Evolutionary conservation across 768 basidiomycete species (phyloP).

Genomic region (Panus rudis): DNA sequence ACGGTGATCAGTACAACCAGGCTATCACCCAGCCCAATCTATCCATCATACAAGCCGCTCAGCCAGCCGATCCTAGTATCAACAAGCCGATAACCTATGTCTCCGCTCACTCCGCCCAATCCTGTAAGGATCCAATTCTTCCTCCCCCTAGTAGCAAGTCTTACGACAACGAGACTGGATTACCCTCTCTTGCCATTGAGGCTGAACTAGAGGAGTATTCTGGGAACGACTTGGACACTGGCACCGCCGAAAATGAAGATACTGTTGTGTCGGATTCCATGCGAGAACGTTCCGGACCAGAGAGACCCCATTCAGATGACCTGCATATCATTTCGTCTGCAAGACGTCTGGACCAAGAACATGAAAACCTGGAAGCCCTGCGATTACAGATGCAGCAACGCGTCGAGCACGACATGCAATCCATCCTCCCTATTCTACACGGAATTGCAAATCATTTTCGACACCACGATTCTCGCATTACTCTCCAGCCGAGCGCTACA

Average conservation of each 20-base stretch:
- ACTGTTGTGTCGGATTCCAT: too few species aligned
- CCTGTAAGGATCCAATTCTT: not conserved
- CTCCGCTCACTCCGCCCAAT: too few species aligned
- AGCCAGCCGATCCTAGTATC: not conserved
- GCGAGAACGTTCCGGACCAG: not conserved
- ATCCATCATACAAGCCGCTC: too few species aligned
- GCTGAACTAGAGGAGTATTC: not conserved
- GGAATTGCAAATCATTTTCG: constrained; percentile 1
- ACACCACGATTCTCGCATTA: constrained; percentile 1
- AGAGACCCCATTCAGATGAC: not conserved
- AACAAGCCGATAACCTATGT: not conserved
- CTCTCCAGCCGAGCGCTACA: not conserved
- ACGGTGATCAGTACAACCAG: constrained; percentile 4
- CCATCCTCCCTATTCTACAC: constrained; percentile 5
- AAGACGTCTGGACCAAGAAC: not conserved
- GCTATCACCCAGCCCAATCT: constrained; percentile 2
- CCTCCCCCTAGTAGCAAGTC: not conserved
- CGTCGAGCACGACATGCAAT: not conserved
- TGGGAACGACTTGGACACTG: not conserved
- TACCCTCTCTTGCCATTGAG: not conserved
- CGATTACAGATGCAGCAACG: constrained; percentile 6
- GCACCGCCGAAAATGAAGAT: not conserved
- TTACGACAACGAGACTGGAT: not conserved
- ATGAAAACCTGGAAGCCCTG: not conserved
- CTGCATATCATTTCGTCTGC: not conserved